Base-by-base conservation (phyloP, 108 stramenopile species). In the Pelagomonas calceolata region DNA sequence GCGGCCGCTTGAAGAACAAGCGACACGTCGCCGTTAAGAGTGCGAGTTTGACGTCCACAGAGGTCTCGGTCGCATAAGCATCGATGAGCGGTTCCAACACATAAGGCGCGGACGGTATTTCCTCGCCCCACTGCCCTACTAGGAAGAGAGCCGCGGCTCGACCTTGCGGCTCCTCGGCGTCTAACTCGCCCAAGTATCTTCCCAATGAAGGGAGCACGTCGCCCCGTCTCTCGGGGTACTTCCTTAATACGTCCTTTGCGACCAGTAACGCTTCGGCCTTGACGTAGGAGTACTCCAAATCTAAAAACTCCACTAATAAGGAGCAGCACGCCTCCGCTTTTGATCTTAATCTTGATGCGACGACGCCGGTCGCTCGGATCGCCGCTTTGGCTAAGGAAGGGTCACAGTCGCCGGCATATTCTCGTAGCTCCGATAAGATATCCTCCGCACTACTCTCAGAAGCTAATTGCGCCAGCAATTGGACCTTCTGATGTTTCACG, bases 1-100 rank as follows among this genome's bases (percentile, higher is more conserved):
- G 94, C n/a, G 98, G 92, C n/a, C 97, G 85, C 75, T 85, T 74
- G 79, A 97, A 97, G 81, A 99, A 98, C 3, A 98, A 82, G 70
- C 95, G 96, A 75, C 94, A 85, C 16, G 94, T 87, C 37, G 92
- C 90, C 30, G 86, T 90, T 60, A 99, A 80, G 46, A 98, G 81
- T 31, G 92, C 86, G 76, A 92, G 85, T 77, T 95, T 94, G 34
- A 98, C 88, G 29, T 65, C 70, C 32, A 34, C 43, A 36, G 32
- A 0, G 32, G 76, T 75, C 65, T 87, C 81, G 34, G 75, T 70
- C 31, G 86, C 90, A 66, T 93, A 91, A 12, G 82, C 75, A 78
- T 91, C 89, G 75, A 91, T 91, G 34, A 93, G 68, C 15, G 32
- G 69, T 79, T 99, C 98, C 63, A 99, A 76, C n/a, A 92, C 82